Base-by-base conservation (phyloP, 331 rosid species). In the Acacia concinna region DNA sequence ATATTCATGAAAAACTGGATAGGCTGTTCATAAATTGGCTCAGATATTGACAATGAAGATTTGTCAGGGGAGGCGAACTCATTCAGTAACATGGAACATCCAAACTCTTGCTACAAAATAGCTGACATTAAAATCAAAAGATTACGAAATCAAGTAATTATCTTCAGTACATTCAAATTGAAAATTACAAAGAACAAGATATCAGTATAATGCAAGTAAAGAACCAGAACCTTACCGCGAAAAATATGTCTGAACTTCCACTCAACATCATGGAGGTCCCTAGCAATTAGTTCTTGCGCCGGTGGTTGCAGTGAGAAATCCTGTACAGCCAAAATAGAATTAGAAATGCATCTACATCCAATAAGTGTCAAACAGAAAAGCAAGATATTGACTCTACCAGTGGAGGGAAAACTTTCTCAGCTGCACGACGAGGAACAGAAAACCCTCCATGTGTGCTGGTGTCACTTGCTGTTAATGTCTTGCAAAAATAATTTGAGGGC, bases 381-480 rank as follows among this genome's bases (percentile, higher is more conserved):
- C 20, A 78, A 82, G 62, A 49, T 44, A 68, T 18, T 69, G 57
- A 77, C 56, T 28, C 20, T 90, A 91, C 98, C 90, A 93, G 80
- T 0, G 98, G 98, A 82, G 98, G 98, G 75, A 91, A 93, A 79
- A 93, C 97, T 90, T 91, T 93, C 87, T 93, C 98, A 4, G 98
- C 98, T 4, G 97, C 96, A 41, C 98, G 98, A 47, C 98, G 98
- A 75, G 98, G 98, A 86, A 93, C 98, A 59, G 98, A 93, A 88
- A 93, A 93, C 65, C 98, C 98, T 80, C 97, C 98, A 80, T 93
- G 98, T 7, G 98, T 93, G 82, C 98, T 93, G 34, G 98, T 93
- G 82, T 93, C 98, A 77, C 98, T 93, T 0, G 98, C 97, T 0
- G 98, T 93, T 81, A 93, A 84, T 57, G 98, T 93, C 91, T 93